Evolutionary conservation across 345 rosid genomes (phyloP).

Genomic region (Arabis hirsuta): DNA sequence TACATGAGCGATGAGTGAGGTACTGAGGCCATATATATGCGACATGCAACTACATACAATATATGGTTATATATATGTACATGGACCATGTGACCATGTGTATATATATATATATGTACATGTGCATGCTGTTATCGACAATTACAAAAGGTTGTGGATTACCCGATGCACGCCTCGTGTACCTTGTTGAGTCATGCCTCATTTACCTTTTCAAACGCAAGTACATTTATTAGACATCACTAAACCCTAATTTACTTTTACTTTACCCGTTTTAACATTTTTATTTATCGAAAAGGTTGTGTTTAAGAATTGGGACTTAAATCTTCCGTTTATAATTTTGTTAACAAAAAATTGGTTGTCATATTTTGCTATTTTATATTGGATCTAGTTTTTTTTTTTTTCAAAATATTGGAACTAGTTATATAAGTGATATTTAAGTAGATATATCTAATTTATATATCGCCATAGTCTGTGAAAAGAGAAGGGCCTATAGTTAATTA

Average conservation of each 20-base stretch:
- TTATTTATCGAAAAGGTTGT: background rate
- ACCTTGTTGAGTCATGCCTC: conserved; percentile 28
- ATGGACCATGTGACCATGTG: no score
- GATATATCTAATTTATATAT: background rate
- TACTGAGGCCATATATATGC: conserved; percentile 16
- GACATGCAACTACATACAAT: background rate
- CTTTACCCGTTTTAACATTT: background rate
- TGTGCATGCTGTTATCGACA: conserved; percentile 44
- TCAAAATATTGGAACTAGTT: no score
- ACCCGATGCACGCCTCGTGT: conserved; percentile 38
- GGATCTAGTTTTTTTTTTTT: background rate
- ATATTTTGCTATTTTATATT: no score
- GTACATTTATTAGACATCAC: conserved; percentile 35
- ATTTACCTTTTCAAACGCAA: conserved; percentile 24
- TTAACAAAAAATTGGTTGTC: background rate
- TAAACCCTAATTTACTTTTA: conserved; percentile 18
- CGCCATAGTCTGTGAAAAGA: background rate
- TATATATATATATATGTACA: conserved; percentile 5
- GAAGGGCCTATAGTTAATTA: background rate
- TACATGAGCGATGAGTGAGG: no score
- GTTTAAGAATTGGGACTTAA: background rate
- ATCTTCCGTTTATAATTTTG: background rate
- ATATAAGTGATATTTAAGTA: background rate
- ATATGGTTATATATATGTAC: conserved; percentile 12
- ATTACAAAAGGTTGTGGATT: conserved; percentile 36